Base-by-base conservation (phyloP, 2,329 filamentous ascomycete genomes). In the Fusarium humuli region DNA sequence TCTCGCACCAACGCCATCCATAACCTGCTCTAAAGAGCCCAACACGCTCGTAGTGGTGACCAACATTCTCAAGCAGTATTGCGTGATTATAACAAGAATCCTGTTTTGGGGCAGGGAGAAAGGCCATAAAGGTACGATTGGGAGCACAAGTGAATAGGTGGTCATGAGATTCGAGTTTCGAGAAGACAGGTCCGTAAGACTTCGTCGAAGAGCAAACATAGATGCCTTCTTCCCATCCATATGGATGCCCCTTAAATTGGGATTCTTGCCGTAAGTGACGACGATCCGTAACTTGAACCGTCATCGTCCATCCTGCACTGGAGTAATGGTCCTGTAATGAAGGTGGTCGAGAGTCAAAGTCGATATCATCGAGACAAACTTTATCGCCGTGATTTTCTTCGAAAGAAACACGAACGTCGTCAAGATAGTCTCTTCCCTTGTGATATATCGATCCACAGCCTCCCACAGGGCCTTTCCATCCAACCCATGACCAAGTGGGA, bases 31-130 rank as follows among this genome's bases (percentile, higher is more conserved):
- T 29, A 29, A 29, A 37, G 18, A 37, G 9, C 0, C 34, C 34
- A 11, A 37, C 18, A 37, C 34, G 34, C 18, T 37, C 34, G 9
- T 37, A 37, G 3, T 37, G 5, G 1, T n/a, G 18, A 12, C 6
- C 34, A 37, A 37, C 18, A 0, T 37, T 37, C 18, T 37, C 9
- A 37, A n/a, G 18, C 34, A 37, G 34, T 3, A n/a, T 11, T 4
- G 32, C 32, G 30, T 3, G 1, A 5, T 9, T 9, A 16, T 1
- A 16, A 32, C 7, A 0, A 2, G 5, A 3, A 12, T n/a, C 34
- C 9, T 37, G 9, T n/a, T 2, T n/a, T 11, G 34, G 34, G 0
- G 0, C 34, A 2, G 18, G 34, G 3, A 37, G 34, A 37, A 37
- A 37, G 1, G 34, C 34, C 10, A 37, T 37, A 4, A 37, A n/a